Base-by-base conservation (phyloP, 345 rosid species). In the Pugionium dolabratum region DNA sequence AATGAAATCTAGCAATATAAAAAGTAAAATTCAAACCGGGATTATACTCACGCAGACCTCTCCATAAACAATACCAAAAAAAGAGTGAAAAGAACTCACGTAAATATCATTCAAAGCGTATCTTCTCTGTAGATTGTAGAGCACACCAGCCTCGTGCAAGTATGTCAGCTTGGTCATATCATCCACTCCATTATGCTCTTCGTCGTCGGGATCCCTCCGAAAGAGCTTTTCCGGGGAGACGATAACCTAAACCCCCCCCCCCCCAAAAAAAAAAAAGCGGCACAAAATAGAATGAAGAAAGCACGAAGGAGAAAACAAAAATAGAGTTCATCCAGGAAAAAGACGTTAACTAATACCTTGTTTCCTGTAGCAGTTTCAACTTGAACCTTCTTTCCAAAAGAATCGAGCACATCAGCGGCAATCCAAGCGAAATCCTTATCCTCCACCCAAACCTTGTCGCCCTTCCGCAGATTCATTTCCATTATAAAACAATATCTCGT, bases 81-180 rank as follows among this genome's bases (percentile, higher is more conserved):
- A 30, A 5, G 27, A 11, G 9, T 10, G 31, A 56, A 64, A 56
- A 29, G 7, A 43, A 83, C 90, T 88, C 61, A 94, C 99, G 64
- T 94, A 94, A 54, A 94, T 94, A 86, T 94, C 96, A 77, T 94
- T 90, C 4, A 90, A 84, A 58, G 85, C 86, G 29, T 90, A 90
- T 90, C 97, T 80, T 69, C 96, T 83, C 80, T 88, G 80, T 5
- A 90, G 80, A 81, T 90, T 94, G 54, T 79, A 86, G 74, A 90
- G 97, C 66, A 94, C 99, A 67, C 90, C 95, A 61, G 99, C 88
- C 82, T 94, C 99, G 78, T 90, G 87, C 89, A 94, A 88, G 78
- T 93, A 86, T 9, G 96, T 77, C 71, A 93, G 74, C 71, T 93
- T 93, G 0, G 97, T 93, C 99, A 93, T 93, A 78, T 93, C 99